Evolutionary conservation across 1,139 yeast genomes (phyloP), one percentile per base, ranked within the genome.

Genomic region (Debaryomyces coudertii): DNA sequence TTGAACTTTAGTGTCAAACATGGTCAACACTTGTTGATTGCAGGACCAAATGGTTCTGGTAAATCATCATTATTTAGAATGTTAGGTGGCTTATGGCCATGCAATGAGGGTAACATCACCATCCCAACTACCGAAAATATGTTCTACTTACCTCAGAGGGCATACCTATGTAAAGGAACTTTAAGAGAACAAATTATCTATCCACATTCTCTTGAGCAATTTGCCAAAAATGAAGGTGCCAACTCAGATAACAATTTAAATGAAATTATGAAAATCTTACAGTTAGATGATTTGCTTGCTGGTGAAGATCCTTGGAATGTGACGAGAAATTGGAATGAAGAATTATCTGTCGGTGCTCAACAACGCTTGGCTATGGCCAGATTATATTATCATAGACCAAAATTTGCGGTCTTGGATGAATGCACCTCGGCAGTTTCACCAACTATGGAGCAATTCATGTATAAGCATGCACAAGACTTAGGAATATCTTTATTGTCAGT

Each of bases 31-130:
- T 73, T 92, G 47, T 75, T 92, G 49, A 90, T 92, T 62, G 93
- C 93, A 6, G 98, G 97, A 0, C 97, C 97, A 7, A 92, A 92
- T 61, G 97, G 97, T 2, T 88, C 96, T 47, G 98, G 98, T 30
- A 92, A 92, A 66, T 90, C 97, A 0, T 90, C 97, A 0, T 70
- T 92, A 48, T 92, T 92, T 66, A 79, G 97, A 61, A 82, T 92
- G 61, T 76, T 92, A 42, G 97, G 97, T 46, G 97, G 97, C 0
- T 75, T 92, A 53, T 92, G 98, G 98, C 96, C 95, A 2, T 85
- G 92, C 20, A 79, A 80, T 43, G 78, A 71, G 24, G 84, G 89
- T 27, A 69, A 74, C 30, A 78, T 89, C 40, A 77, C 78, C 5
- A 81, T 89, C 42, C 96, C 96, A 8, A 77, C 77, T 35, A 72